These are phyloP conservation scores for Penicillium samsonianum DNA, from an alignment of 495 filamentous ascomycete genomes.

Conservation along the genomic window DNA sequence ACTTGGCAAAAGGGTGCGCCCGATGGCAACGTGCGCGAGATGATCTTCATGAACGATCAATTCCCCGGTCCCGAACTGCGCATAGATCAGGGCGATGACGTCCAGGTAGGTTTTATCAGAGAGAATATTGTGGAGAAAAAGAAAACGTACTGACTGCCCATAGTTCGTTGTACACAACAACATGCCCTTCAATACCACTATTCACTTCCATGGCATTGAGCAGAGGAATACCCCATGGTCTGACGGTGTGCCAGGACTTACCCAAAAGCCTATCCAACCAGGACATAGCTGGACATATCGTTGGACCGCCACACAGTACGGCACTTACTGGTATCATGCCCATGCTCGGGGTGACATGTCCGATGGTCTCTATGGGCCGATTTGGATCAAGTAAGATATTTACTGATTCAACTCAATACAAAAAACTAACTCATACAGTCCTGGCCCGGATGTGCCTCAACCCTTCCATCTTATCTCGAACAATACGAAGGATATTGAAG, in stretches of 20 bases:
- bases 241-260: conserved; percentile 52
- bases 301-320: conserved; percentile 37
- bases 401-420: not conserved
- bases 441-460: conserved; percentile 28
- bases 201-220: conserved; percentile 48
- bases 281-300: conserved; percentile 49
- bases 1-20: conserved; percentile 45
- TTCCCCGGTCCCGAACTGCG: conserved; percentile 57
- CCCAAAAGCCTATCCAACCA: conserved; percentile 47
- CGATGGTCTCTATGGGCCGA: conserved; percentile 54
- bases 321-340: conserved; percentile 48
- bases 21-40: conserved; percentile 41
- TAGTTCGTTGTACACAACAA: conserved; percentile 49
- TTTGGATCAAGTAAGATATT: conserved; percentile 39
- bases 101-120: conserved; percentile 40
- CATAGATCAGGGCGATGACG: conserved; percentile 57
- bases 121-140: not conserved
- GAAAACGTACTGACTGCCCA: not conserved
- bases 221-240: conserved; percentile 46
- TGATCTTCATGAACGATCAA: conserved; percentile 59
- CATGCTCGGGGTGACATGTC: conserved; percentile 49
- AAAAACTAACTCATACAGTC: conserved; percentile 26
- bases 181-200: conserved; percentile 48
- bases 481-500: conserved; percentile 37
- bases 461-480: conserved; percentile 53